Percentiles rank a stretch among this genome's conserved stretches.
These are phyloP conservation scores for Rubroboletus satanas DNA, from an alignment of 768 basidiomycete genomes.

Conservation along the genomic window DNA sequence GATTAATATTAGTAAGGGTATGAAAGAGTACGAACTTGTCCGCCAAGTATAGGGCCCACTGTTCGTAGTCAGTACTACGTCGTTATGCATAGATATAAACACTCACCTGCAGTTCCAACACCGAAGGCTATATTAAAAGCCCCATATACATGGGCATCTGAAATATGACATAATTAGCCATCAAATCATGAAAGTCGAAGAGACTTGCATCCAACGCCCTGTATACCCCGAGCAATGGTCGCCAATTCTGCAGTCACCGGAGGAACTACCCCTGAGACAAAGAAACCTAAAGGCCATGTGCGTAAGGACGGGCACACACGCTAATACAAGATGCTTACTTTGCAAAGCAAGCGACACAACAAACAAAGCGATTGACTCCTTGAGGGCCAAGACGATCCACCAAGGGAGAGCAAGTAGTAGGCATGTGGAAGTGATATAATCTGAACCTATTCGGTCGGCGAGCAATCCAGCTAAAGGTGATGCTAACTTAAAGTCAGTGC, in stretches of 20 bases:
- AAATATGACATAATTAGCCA: background rate
- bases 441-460: conserved; percentile 53
- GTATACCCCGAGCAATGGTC: conserved; percentile 48
- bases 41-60: conserved; percentile 72
- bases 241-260: conserved; percentile 69
- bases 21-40: conserved; percentile 45
- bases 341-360: conserved; percentile 43
- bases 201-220: conserved; percentile 64
- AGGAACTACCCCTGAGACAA: conserved; percentile 53
- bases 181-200: background rate
- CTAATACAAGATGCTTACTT: conserved; percentile 39
- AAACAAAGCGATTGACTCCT: conserved; percentile 44
- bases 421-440: conserved; percentile 48
- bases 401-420: conserved; percentile 58
- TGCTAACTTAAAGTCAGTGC: conserved; percentile 35
- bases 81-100: background rate
- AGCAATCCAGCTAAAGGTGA: conserved; percentile 56
- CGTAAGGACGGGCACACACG: background rate
- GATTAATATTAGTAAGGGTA: background rate
- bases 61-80: conserved; percentile 1
- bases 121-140: conserved; percentile 72
- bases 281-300: conserved; percentile 46
- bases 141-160: conserved; percentile 73
- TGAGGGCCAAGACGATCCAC: conserved; percentile 56
- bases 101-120: conserved; percentile 56